Base-by-base conservation (phyloP, 371 early-diverging fungal genomes). In the Lichtheimia hyalospora region DNA sequence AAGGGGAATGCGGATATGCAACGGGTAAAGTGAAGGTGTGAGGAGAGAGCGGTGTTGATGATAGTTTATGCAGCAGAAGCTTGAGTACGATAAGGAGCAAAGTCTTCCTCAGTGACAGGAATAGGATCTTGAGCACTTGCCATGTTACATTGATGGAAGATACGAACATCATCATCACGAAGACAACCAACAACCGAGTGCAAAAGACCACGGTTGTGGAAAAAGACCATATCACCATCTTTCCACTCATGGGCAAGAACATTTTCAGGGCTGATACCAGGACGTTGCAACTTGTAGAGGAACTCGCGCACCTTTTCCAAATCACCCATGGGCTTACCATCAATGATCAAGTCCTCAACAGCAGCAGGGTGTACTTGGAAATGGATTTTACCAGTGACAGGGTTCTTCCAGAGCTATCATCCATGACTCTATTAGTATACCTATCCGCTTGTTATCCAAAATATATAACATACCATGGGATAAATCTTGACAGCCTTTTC, bases 81-180 rank as follows among this genome's bases (percentile, higher is more conserved):
- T 24, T 25, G 25, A 16, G 23, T 40, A 15, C 52, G 60, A 44
- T 78, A 78, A 43, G 77, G 71, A 14, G 74, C 73, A 54, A 76
- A 71, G 51, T 79, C 80, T 64, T 71, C 66, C 60, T 70, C 73
- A 23, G 74, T 76, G 20, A 58, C 74, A 48, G 80, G 71, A 49
- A 76, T 58, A 49, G 80, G 80, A 2, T 61, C 71, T 21, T 70
- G 65, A 14, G 76, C 70, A 48, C 73, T 70, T 4, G 76, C 74
- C 58, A 79, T 69, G 40, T 79, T 75, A 54, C 77, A 79, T 51
- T 79, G 80, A 42, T 79, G 80, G 61, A 76, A 79, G 18, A 79
- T 59, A n/a, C 80, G 70, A 15, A 52, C 16, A 61, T 79, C 80
- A 1, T 65, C 67, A 28, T 74, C 74, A 53, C 64, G 70, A 28